Base-by-base conservation (phyloP, 441 rosid genomes). In the Eutrema salsugineum region DNA sequence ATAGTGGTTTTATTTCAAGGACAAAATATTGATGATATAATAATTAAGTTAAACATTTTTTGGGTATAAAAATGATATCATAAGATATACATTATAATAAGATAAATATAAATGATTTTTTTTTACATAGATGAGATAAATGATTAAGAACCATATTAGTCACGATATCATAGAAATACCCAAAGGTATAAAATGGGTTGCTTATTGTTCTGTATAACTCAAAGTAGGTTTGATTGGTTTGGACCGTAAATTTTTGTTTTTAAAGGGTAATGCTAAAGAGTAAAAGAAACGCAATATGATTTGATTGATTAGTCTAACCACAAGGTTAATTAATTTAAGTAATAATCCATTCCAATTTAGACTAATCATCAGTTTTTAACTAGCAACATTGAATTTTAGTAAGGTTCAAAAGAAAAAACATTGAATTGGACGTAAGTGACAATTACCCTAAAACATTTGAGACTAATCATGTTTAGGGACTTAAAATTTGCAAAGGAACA, bases 131-230 rank as follows among this genome's bases (percentile, higher is more conserved):
- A 14, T 56, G 48, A n/a, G 19, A n/a, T 47, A 42, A 8, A 68
- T 55, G 11, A 68, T 69, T 36, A 55, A 46, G 6, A 63, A 63
- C 19, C 8, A 69, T 36, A 20, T 63, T 44, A 56, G 66, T 61
- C 78, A 70, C 55, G 47, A 14, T 40, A 32, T 70, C 71, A 47
- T 15, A 63, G 39, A 76, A 55, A 50, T 75, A 38, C 50, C 78
- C 74, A 68, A 68, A 63, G 2, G 27, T 46, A 19, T n/a, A 3
- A 54, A 11, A 42, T 76, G 39, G 70, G 28, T 69, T 76, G 76
- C 79, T 76, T 76, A 50, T 70, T 5, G 57, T 32, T 65, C 35
- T 64, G 67, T 57, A 49, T 58, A 70, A 68, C 79, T 33, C 19
- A 64, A 0, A 36, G 63, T 76, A 49, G 76, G 76, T 76, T 70